phyloP scores from a whole-genome alignment of 768 basidiomycete genomes.

The Russula virescens region DNA sequence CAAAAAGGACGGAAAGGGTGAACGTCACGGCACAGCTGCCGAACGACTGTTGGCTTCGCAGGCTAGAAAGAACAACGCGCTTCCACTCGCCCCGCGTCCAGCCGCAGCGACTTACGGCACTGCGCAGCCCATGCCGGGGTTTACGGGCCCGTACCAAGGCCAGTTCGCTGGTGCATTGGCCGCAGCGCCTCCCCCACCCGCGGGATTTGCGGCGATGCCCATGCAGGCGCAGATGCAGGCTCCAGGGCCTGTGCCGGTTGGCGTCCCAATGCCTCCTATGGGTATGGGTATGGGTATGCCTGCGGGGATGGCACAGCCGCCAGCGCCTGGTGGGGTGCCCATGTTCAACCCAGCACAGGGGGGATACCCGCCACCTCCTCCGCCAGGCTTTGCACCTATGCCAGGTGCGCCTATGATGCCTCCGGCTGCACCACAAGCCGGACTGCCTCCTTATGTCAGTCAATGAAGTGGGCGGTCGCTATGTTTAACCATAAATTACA shows the following conservation, averaged over 20 bases:
- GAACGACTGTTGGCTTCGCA: slow-evolving; percentile 94
- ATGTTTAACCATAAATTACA: slow-evolving; percentile 5
- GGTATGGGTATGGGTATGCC: slow-evolving; percentile 15
- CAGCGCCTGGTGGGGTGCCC: slow-evolving; percentile 36
- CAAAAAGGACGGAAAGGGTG: slow-evolving; percentile 98
- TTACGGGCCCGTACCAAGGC: slow-evolving; percentile 77
- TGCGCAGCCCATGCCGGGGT: slow-evolving; percentile 62
- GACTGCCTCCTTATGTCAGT: slow-evolving; percentile 13
- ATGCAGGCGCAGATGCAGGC: slow-evolving; percentile 10
- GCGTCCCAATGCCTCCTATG: slow-evolving; percentile 31
- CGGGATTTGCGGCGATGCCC: slow-evolving; percentile 72
- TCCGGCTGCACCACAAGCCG: slow-evolving; percentile 36
- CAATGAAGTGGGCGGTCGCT: slow-evolving; percentile 1
- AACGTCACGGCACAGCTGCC: slow-evolving; percentile 94
- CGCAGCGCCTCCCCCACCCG: slow-evolving; percentile 59
- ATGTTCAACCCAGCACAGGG: slow-evolving; percentile 42
- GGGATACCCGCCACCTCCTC: slow-evolving; percentile 57
- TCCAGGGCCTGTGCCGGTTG: slow-evolving; percentile 38
- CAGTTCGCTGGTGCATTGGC: slow-evolving; percentile 90
- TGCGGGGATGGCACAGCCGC: slow-evolving; percentile 7
- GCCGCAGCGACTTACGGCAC: slow-evolving; percentile 69
- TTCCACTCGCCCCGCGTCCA: slow-evolving; percentile 71
- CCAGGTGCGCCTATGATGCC: slow-evolving; percentile 37
- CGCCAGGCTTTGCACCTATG: slow-evolving; percentile 51
- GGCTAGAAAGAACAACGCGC: slow-evolving; percentile 90